Percentiles rank a stretch among this genome's conserved stretches.
phyloP scores from a whole-genome alignment of 192 early-diverging fungal genomes.

The Rhizophagus prolifer region DNA sequence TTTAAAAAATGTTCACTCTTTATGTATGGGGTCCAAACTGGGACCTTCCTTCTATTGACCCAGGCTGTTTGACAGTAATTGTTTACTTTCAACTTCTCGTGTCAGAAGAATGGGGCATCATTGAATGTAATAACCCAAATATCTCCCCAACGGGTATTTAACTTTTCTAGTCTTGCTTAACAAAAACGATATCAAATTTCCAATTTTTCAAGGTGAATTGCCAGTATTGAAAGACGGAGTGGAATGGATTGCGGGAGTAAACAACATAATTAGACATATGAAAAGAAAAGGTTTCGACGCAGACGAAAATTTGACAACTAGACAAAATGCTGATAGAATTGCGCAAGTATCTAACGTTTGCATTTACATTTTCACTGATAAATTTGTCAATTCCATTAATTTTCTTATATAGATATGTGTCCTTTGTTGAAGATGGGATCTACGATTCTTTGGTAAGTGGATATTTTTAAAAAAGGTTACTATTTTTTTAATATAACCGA shows the following conservation, averaged over 20 bases:
- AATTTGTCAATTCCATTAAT: neutral
- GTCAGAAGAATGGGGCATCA: conserved; percentile 54
- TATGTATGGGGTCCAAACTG: conserved; percentile 71
- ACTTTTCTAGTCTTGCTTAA: neutral
- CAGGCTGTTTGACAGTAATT: conserved; percentile 64
- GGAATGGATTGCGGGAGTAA: conserved; percentile 52
- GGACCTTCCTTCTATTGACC: conserved; percentile 68
- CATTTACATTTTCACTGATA: neutral
- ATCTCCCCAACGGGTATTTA: conserved; percentile 63
- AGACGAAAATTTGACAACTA: conserved; percentile 43
- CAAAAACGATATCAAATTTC: neutral
- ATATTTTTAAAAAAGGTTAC: neutral
- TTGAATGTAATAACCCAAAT: conserved; percentile 59
- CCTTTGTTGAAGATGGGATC: neutral
- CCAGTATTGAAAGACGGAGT: conserved; percentile 65
- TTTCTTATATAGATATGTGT: conserved; percentile 3
- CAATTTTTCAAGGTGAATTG: conserved; percentile 56
- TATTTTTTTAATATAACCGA: neutral
- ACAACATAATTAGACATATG: conserved; percentile 51
- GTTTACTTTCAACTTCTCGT: conserved; percentile 60
- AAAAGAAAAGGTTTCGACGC: conserved; percentile 45
- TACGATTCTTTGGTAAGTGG: neutral
- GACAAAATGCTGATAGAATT: conserved; percentile 49
- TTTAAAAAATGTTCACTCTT: conserved; percentile 45
- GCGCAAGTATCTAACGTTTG: conserved; percentile 42